These are phyloP conservation scores for Xerocomus potaroensis DNA, from an alignment of 768 basidiomycete genomes.

Conservation along the genomic window DNA sequence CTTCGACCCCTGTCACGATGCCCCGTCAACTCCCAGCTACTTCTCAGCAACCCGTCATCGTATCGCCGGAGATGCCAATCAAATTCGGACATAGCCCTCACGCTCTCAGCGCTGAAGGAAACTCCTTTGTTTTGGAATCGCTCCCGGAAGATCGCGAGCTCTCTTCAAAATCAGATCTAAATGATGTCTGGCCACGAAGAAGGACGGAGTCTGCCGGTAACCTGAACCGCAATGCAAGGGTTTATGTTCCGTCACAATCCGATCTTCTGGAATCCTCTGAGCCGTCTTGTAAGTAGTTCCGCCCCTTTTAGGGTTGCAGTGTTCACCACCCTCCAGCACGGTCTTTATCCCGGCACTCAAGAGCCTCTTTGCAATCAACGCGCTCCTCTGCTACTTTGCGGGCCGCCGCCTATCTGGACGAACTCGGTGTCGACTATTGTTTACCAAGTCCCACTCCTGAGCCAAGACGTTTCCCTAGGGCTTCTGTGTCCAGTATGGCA, in stretches of 20 bases:
- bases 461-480: conserved; percentile 20
- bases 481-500: conserved; percentile 51
- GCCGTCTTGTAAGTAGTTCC: conserved; percentile 9
- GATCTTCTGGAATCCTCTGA: conserved; percentile 7
- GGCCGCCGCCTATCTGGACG: conserved; percentile 26
- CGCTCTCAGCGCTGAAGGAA: conserved; percentile 11
- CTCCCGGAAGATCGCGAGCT: conserved; percentile 52
- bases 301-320: neutral
- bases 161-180: conserved; percentile 10
- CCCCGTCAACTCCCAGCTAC: conserved; percentile 15
- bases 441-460: conserved; percentile 21
- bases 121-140: conserved; percentile 35
- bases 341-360: conserved; percentile 17
- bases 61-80: conserved; percentile 20
- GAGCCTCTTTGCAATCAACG: conserved; percentile 30
- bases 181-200: conserved; percentile 12
- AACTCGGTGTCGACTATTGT: conserved; percentile 28
- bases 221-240: conserved; percentile 13
- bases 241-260: conserved; percentile 19
- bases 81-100: conserved; percentile 30
- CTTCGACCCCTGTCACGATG: conserved; percentile 17
- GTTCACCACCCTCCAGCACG: conserved; percentile 14
- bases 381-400: conserved; percentile 25
- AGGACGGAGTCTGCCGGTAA: conserved; percentile 14
- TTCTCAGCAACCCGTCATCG: conserved; percentile 20